Evolutionary conservation across 768 basidiomycete species (phyloP), one percentile per base, ranked within the genome.

Genomic region (Suillus plorans): DNA sequence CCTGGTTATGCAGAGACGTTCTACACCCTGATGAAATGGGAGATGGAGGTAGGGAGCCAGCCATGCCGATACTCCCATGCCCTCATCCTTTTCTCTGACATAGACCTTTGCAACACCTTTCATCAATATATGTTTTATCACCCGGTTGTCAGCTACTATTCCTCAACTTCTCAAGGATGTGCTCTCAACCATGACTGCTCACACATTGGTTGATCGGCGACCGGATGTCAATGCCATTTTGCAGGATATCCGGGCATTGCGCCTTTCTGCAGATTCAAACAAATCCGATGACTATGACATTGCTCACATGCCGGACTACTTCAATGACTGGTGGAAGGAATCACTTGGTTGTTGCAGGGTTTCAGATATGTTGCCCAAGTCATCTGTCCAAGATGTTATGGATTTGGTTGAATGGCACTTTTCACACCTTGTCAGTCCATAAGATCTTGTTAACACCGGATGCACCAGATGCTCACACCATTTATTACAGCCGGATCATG

Each of bases 301-400:
- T 56, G 55, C 34, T 56, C n/a, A 7, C 14, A n/a, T 36, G 12
- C 55, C 3, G 0, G 50, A 56, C 34, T 56, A 36, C 55, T 56
- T 56, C 20, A 56, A 56, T 56, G 34, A 12, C 34, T 56, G 55
- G 55, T 56, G 55, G 55, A 56, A 22, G 34, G 55, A n/a, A 14
- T 13, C 5, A 3, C 55, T 56, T 36, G 34, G 3, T 14, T 36
- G 5, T 37, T 56, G 34, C 34, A 13, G n/a, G 55, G 55, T 56
- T 2, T 22, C 34, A 12, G 36, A 56, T 7, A 56, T 56, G 55
- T 37, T 56, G 34, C 55, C 55, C 2, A 56, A 56, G n/a, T 56
- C 34, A 56, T 56, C 34, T 4, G 18, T 56, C 55, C 55, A 56
- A 56, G 55, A 56, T 36, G 34, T 56, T 2, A 56, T 56, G 55